These are phyloP conservation scores for Umbelopsis ramanniana DNA, from an alignment of 192 early-diverging fungal genomes.

Conservation along the genomic window DNA sequence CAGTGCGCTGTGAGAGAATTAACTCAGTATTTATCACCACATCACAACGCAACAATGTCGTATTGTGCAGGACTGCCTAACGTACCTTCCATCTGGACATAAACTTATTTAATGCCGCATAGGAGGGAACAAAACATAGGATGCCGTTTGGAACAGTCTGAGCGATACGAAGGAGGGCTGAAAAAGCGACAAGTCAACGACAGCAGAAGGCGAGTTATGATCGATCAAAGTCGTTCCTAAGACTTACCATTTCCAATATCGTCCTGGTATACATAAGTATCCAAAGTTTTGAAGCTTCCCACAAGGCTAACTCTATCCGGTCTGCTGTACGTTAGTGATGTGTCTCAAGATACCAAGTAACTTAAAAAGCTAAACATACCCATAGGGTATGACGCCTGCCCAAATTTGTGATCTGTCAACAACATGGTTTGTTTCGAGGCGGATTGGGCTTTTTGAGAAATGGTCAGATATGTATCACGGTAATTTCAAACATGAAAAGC, in stretches of 20 bases:
- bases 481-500: too few relatives aligned
- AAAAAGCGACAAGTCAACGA: not conserved
- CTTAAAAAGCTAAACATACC: constrained; percentile 23
- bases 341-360: not conserved
- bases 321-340: constrained; percentile 15
- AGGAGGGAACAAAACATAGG: constrained; percentile 46
- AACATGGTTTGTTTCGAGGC: constrained; percentile 69
- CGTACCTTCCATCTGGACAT: constrained; percentile 35
- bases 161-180: constrained; percentile 35
- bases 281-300: constrained; percentile 46
- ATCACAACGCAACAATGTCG: too few relatives aligned
- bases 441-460: constrained; percentile 32
- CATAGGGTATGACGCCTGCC: constrained; percentile 57
- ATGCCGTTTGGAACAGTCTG: constrained; percentile 48
- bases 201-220: not conserved
- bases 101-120: constrained; percentile 35
- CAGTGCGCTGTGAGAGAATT: not conserved
- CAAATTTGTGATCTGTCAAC: constrained; percentile 63
- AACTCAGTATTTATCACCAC: too few relatives aligned
- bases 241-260: constrained; percentile 49
- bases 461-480: not conserved
- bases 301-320: constrained; percentile 45
- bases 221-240: not conserved
- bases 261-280: constrained; percentile 55
- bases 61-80: not conserved